A percentile compares a stretch with the other conserved stretches of the same genome.
Evolutionary conservation across 2,329 filamentous ascomycete species (phyloP).

Genomic region (Fusarium heterosporum): DNA sequence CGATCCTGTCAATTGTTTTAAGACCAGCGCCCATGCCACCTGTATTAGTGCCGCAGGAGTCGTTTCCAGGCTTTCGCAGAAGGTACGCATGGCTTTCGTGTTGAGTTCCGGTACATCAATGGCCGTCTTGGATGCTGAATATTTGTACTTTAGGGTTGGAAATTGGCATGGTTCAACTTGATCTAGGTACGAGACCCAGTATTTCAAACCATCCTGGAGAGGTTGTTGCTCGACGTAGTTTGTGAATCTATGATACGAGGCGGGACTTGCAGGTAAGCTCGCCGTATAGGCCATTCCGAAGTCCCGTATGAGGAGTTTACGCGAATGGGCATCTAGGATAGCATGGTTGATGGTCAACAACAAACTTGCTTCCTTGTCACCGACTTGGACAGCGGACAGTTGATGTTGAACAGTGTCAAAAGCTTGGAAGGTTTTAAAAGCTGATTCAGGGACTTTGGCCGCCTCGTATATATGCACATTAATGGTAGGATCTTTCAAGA

Average conservation of each 20-base stretch:
- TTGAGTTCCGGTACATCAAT: neutral
- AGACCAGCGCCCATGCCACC: slow-evolving; percentile 2
- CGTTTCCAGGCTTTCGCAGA: neutral
- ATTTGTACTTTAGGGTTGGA: neutral
- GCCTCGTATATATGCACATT: no score
- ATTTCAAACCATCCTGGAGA: neutral
- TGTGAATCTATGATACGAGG: neutral
- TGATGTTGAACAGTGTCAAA: neutral
- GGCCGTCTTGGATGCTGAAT: neutral
- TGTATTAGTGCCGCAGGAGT: neutral
- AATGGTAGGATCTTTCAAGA: neutral
- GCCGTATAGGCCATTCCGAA: neutral
- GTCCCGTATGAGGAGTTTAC: neutral
- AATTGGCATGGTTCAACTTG: slow-evolving; percentile 2
- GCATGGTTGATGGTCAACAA: neutral
- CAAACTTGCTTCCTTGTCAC: neutral
- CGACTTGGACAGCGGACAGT: neutral
- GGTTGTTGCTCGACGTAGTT: neutral
- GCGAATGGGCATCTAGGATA: neutral
- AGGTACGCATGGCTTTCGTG: neutral
- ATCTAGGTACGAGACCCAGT: neutral
- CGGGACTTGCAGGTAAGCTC: neutral
- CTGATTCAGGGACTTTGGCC: neutral
- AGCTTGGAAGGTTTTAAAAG: neutral
- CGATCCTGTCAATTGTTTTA: neutral